Evolutionary conservation across 106 monocot species (phyloP).

Genomic region (Dendrobium huoshanense): DNA sequence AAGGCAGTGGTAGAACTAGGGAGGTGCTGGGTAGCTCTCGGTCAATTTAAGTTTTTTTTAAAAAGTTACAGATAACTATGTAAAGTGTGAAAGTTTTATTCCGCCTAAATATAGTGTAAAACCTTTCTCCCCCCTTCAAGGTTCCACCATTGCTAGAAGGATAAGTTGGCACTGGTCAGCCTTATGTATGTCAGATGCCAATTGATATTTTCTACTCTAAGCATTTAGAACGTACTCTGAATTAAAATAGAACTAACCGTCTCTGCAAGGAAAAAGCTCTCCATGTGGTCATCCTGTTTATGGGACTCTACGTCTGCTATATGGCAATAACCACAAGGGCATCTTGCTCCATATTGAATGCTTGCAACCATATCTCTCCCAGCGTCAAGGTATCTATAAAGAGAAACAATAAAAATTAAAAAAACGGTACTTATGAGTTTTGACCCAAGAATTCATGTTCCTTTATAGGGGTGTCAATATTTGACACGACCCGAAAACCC

Average conservation of each 20-base stretch:
- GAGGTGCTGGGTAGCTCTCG: too few relatives aligned
- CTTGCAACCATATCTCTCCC: conserved; percentile 86
- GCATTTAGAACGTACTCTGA: background rate
- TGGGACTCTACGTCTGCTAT: conserved; percentile 94
- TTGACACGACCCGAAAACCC: too few relatives aligned
- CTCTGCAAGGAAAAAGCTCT: conserved; percentile 99
- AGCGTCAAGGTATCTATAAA: conserved; percentile 78
- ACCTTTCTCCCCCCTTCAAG: background rate
- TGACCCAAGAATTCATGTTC: background rate
- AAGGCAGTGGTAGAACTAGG: background rate
- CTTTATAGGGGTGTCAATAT: too few relatives aligned
- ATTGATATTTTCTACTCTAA: background rate
- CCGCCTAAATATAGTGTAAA: background rate
- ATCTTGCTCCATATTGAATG: conserved; percentile 83
- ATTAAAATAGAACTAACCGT: conserved; percentile 41
- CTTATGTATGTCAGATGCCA: background rate
- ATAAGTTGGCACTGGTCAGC: too few relatives aligned
- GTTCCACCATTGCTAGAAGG: background rate
- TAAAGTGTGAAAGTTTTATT: too few relatives aligned
- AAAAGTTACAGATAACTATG: too few relatives aligned
- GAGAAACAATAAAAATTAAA: conserved; percentile 7
- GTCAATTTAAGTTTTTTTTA: too few relatives aligned
- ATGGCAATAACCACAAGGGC: conserved; percentile 97
- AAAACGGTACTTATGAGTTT: background rate
- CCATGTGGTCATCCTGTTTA: conserved; percentile 95